Percentiles rank a stretch among this genome's conserved stretches.
Evolutionary conservation across 176 grass and related monocot species (phyloP).

Genomic region (Thinopyrum elongatum): DNA sequence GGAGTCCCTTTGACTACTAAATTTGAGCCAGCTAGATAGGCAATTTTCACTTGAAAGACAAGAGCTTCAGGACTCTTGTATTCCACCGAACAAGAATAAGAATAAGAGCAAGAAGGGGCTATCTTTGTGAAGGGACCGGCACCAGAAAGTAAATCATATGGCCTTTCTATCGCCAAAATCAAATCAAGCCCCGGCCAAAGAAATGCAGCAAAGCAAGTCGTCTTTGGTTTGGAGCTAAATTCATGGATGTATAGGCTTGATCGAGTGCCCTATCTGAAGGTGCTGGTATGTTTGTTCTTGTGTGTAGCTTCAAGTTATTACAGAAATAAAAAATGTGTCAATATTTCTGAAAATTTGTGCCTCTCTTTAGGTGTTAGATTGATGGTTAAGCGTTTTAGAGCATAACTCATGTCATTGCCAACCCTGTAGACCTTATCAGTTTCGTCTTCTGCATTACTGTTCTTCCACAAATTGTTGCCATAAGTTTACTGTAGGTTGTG

Average conservation of each 20-base stretch:
- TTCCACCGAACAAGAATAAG: no score
- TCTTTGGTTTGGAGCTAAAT: neutral
- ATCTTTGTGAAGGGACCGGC: neutral
- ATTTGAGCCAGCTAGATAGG: neutral
- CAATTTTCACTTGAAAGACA: no score
- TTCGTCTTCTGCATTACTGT: neutral
- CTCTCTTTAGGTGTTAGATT: neutral
- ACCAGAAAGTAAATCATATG: no score
- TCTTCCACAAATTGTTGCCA: neutral
- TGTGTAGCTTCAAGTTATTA: neutral
- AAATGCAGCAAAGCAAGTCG: neutral
- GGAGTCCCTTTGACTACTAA: neutral
- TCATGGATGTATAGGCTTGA: neutral
- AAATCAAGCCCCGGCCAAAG: neutral
- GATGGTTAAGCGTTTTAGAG: neutral
- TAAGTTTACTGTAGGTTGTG: neutral
- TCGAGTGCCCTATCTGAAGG: neutral
- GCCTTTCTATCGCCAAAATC: neutral
- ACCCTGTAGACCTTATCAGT: neutral
- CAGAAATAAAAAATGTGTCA: neutral
- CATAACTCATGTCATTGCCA: neutral
- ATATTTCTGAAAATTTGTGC: neutral
- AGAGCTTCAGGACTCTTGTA: no score
- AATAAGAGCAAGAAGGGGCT: neutral
- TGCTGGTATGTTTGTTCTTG: neutral